Percentiles rank a stretch among this genome's conserved stretches.
Conservation (phyloP, 1,284 basidiomycete species). For the Kwoniella shivajii region DNA sequence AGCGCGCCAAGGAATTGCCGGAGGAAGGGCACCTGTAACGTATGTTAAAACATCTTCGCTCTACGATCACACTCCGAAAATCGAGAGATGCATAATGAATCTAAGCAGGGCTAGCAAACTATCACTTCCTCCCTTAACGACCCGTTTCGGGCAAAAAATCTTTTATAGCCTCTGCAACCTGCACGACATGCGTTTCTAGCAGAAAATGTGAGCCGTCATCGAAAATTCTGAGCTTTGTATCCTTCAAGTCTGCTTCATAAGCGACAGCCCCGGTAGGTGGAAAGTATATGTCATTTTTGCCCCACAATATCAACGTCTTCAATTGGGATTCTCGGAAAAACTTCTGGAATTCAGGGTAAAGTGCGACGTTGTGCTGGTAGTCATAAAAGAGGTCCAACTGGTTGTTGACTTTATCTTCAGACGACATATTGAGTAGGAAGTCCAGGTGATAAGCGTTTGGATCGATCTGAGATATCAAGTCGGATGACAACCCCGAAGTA, state of each 20-base stretch:
- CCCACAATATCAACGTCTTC: constrained; percentile 59
- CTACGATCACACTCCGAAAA: no score
- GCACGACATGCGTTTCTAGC: constrained; percentile 53
- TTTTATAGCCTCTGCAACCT: constrained; percentile 30
- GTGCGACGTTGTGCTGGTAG: constrained; percentile 56
- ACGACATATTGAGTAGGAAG: constrained; percentile 51
- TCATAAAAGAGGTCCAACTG: constrained; percentile 58
- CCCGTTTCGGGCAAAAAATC: constrained; percentile 33
- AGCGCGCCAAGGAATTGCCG: no score
- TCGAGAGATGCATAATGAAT: no score
- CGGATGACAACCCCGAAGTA: constrained; percentile 17
- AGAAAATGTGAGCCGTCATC: constrained; percentile 59
- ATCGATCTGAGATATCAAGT: constrained; percentile 12
- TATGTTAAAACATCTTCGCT: no score
- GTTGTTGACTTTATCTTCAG: constrained; percentile 51
- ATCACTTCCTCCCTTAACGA: no score
- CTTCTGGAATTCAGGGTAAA: constrained; percentile 58
- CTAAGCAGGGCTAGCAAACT: no score
- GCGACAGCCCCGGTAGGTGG: constrained; percentile 57
- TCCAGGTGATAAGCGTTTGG: constrained; percentile 54
- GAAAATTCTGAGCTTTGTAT: constrained; percentile 55
- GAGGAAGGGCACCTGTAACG: no score
- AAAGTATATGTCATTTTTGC: constrained; percentile 58
- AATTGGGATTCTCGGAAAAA: constrained; percentile 56
- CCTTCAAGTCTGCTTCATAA: constrained; percentile 54